Evolutionary conservation across 2,329 filamentous ascomycete species (phyloP), one percentile per base, ranked within the genome.

Genomic region (Claviceps digitariae): DNA sequence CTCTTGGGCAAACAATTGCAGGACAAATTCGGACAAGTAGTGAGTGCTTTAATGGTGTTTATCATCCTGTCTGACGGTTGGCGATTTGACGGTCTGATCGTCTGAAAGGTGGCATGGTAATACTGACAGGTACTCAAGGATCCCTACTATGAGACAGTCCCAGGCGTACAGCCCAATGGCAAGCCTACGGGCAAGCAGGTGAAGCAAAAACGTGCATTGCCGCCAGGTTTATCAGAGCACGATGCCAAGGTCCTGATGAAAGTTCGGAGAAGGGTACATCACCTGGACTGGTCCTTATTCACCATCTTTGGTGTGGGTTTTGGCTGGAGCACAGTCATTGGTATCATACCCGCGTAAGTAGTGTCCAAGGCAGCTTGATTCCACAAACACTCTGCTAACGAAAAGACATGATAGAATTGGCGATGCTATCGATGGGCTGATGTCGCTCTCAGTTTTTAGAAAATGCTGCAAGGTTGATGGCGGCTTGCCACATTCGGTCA

Each of bases 291-390:
- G 74, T 81, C 79, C 53, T 78, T 95, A 6, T 94, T 91, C 73
- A 90, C 80, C 63, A 80, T 88, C 64, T 80, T 86, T 58, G 89
- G 90, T 45, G 77, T 95, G 55, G 81, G 84, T 54, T 90, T 97
- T 64, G 93, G 93, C 52, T 96, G 90, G 89, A 82, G 87, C 51
- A 86, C 84, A 61, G 79, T 95, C 54, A 87, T 97, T 61, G 93
- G 84, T 15, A 65, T 97, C 8, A 69, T 97, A 52, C 93, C 93
- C 60, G 80, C 80, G 79, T 89, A 77, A 76, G 86, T 78, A 13
- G 5, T 21, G 8, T 45, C 25, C n/a, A n/a, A n/a, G n/a, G n/a
- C n/a, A n/a, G n/a, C n/a, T n/a, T 8, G 27, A 29, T 8, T 45
- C 25, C n/a, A 34, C 12, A 17, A 48, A 10, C 20, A 13, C 23